These are phyloP conservation scores for Debaryomyces tyrocola DNA, from an alignment of 805 yeast species.

Conservation along the genomic window DNA sequence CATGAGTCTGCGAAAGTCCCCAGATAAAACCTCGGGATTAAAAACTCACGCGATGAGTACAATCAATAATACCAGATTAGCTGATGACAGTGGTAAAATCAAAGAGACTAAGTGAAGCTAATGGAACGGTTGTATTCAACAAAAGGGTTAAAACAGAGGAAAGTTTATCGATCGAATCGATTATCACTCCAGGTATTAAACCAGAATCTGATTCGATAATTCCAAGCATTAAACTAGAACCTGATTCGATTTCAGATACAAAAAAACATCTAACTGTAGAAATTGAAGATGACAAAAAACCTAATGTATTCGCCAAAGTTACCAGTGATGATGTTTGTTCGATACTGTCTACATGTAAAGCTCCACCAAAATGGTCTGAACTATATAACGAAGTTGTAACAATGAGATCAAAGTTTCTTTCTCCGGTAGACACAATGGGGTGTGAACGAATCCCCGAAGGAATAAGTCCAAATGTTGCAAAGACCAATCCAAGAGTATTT, in stretches of 20 bases:
- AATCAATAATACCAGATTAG: no score
- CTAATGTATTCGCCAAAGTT: slow-evolving; percentile 10
- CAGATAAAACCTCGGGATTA: neutral
- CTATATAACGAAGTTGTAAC: slow-evolving; percentile 60
- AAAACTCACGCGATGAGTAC: neutral
- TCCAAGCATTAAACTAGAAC: no score
- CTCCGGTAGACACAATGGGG: slow-evolving; percentile 91
- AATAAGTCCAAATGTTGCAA: slow-evolving; percentile 34
- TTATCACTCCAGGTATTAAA: no score
- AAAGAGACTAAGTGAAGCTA: neutral
- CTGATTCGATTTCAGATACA: no score
- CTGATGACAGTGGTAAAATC: neutral
- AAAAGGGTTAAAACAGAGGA: neutral
- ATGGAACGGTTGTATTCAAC: neutral
- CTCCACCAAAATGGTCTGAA: slow-evolving; percentile 50
- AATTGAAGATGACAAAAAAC: slow-evolving; percentile 2
- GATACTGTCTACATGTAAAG: neutral
- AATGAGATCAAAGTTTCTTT: slow-evolving; percentile 64
- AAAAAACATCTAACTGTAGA: slow-evolving; percentile 8
- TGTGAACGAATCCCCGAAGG: slow-evolving; percentile 62
- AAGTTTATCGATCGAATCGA: neutral
- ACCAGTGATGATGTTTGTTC: slow-evolving; percentile 1
- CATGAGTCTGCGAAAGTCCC: neutral
- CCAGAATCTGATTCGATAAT: no score
- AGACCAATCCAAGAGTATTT: slow-evolving; percentile 36